Conservation (phyloP, 164 flowering plant species). For the Aristolochia fimbriata region DNA sequence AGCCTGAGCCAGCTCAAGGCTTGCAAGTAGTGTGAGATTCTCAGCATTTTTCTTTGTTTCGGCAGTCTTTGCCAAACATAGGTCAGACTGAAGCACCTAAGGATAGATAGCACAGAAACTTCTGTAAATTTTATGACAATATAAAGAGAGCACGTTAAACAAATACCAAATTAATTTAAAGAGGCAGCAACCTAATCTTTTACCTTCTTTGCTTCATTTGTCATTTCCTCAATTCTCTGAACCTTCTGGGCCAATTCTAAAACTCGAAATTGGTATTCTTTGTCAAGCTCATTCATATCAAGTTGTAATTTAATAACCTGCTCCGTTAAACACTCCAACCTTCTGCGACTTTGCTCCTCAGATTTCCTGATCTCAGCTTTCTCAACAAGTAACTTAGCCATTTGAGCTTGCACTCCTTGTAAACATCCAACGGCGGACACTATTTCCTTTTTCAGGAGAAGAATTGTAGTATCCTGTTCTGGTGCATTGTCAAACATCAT, state of each 20-base stretch:
- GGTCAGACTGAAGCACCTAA: constrained; percentile 56
- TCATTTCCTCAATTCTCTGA: constrained; percentile 21
- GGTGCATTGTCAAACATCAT: constrained; percentile 12
- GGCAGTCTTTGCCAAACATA: constrained; percentile 43
- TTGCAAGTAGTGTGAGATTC: constrained; percentile 50
- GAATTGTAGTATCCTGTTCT: constrained; percentile 33
- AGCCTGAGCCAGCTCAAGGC: constrained; percentile 76
- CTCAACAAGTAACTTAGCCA: constrained; percentile 42
- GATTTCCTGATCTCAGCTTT: constrained; percentile 43
- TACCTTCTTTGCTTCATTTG: constrained; percentile 24
- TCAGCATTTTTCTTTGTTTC: constrained; percentile 61
- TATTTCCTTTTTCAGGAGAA: constrained; percentile 62
- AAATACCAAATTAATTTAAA: neutral
- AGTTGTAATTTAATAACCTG: constrained; percentile 36
- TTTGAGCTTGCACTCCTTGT: constrained; percentile 50
- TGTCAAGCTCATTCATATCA: constrained; percentile 32
- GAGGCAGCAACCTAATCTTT: neutral
- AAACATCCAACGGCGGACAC: constrained; percentile 59
- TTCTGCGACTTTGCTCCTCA: constrained; percentile 28
- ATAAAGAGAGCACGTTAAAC: neutral
- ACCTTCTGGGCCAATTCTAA: constrained; percentile 37
- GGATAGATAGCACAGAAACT: neutral
- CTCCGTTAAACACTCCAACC: constrained; percentile 25
- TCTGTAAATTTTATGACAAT: neutral
- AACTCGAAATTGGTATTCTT: constrained; percentile 26